These are phyloP conservation scores for Podaxis sp. DNA, from an alignment of 768 basidiomycete genomes.

Conservation along the genomic window DNA sequence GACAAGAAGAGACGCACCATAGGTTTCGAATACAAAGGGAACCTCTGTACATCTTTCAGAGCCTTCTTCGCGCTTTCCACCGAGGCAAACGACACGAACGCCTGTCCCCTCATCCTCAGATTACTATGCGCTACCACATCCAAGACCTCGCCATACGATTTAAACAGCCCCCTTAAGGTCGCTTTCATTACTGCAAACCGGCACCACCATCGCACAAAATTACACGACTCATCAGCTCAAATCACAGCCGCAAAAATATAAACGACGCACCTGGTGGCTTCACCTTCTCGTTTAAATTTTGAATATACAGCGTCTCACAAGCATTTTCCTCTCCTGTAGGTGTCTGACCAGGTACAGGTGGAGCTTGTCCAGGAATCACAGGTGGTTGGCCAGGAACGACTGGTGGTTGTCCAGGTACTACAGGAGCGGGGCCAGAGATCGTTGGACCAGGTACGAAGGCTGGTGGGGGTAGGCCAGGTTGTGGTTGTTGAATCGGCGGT, in stretches of 20 bases:
- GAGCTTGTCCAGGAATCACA: constrained; percentile 7
- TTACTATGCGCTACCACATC: constrained; percentile 96
- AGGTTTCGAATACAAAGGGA: constrained; percentile 94
- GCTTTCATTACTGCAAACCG: constrained; percentile 73
- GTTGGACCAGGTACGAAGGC: background rate
- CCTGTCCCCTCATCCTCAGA: constrained; percentile 97
- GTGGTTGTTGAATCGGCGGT: constrained; percentile 11
- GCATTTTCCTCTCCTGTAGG: constrained; percentile 40
- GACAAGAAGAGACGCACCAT: constrained; percentile 58
- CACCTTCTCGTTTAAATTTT: constrained; percentile 95
- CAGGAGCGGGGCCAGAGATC: background rate
- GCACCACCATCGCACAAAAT: background rate
- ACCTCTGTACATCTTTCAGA: constrained; percentile 88
- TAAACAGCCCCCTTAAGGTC: constrained; percentile 86
- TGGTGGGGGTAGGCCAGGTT: constrained; percentile 3
- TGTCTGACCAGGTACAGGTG: background rate
- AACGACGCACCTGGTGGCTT: constrained; percentile 63
- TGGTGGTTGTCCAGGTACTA: background rate
- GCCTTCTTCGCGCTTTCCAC: constrained; percentile 78
- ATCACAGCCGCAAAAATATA: background rate
- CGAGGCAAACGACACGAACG: constrained; percentile 90
- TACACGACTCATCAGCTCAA: background rate
- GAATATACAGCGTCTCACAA: constrained; percentile 91
- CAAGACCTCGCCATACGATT: constrained; percentile 88
- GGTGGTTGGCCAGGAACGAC: constrained; percentile 9